Conservation (phyloP, 768 basidiomycete species). For the Russula emetica region DNA sequence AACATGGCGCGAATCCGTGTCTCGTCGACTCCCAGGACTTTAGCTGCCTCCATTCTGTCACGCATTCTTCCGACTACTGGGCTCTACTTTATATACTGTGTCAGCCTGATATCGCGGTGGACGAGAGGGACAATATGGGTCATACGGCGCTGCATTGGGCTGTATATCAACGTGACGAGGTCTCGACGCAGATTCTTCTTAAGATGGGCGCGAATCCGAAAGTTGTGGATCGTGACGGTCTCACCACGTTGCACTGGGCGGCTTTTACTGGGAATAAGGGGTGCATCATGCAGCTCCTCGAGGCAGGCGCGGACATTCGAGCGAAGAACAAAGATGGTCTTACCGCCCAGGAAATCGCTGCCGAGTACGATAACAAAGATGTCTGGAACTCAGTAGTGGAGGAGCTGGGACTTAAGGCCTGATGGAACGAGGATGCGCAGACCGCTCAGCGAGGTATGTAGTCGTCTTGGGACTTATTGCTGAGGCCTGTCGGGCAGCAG, state of each 20-base stretch:
- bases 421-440: conserved; percentile 58
- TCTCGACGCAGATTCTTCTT: conserved; percentile 85
- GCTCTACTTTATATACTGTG: conserved; percentile 84
- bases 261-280: conserved; percentile 84
- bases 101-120: conserved; percentile 78
- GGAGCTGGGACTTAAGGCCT: conserved; percentile 82
- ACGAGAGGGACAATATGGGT: conserved; percentile 82
- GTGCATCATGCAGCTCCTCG: conserved; percentile 82
- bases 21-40: conserved; percentile 90
- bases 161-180: conserved; percentile 92
- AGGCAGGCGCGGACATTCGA: conserved; percentile 78
- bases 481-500: too few species aligned
- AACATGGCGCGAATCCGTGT: conserved; percentile 85
- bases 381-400: conserved; percentile 84
- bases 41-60: conserved; percentile 88
- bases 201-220: conserved; percentile 78
- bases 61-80: conserved; percentile 91
- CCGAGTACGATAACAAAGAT: conserved; percentile 69
- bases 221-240: conserved; percentile 68
- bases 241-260: conserved; percentile 89
- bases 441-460: conserved; percentile 66
- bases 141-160: conserved; percentile 94
- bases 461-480: too few species aligned
- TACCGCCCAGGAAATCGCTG: conserved; percentile 88
- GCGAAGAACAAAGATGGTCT: conserved; percentile 76